Conservation (phyloP, 2,329 filamentous ascomycete species). For the Diaporthe citrichinensis region DNA sequence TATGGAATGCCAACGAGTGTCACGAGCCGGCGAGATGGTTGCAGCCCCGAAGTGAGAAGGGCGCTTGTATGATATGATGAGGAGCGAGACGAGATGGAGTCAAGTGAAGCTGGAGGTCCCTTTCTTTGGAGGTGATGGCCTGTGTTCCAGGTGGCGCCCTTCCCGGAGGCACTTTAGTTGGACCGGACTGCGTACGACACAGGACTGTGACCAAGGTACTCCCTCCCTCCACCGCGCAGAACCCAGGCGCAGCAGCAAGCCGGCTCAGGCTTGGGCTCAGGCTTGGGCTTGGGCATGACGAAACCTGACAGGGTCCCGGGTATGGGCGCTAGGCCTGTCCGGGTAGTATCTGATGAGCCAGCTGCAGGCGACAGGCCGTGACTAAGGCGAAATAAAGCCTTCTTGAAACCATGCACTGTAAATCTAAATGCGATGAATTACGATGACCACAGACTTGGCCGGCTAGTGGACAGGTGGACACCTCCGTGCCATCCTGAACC, state of each 20-base stretch:
- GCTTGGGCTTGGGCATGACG: conserved; percentile 29
- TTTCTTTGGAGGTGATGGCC: conserved; percentile 28
- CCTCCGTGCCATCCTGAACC: background rate
- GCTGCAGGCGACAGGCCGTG: conserved; percentile 8
- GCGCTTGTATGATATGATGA: conserved; percentile 19
- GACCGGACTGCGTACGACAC: background rate
- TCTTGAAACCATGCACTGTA: conserved; percentile 31
- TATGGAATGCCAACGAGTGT: conserved; percentile 24
- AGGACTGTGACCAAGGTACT: conserved; percentile 10
- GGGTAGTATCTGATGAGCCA: conserved; percentile 20
- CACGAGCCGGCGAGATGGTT: conserved; percentile 8
- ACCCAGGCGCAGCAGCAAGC: conserved; percentile 27
- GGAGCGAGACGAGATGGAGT: conserved; percentile 1
- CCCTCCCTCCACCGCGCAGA: background rate
- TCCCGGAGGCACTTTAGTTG: conserved; percentile 15
- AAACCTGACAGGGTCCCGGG: conserved; percentile 26
- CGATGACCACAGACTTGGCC: conserved; percentile 31
- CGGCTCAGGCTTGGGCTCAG: conserved; percentile 22
- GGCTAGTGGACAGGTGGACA: conserved; percentile 20
- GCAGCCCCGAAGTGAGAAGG: conserved; percentile 5
- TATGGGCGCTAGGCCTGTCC: background rate
- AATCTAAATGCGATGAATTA: conserved; percentile 35
- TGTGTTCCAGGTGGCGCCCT: conserved; percentile 27
- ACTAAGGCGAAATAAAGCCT: conserved; percentile 30
- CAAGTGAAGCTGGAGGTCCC: conserved; percentile 27